Conservation (phyloP, 495 filamentous ascomycete genomes). For the Endocarpon pusillum region DNA sequence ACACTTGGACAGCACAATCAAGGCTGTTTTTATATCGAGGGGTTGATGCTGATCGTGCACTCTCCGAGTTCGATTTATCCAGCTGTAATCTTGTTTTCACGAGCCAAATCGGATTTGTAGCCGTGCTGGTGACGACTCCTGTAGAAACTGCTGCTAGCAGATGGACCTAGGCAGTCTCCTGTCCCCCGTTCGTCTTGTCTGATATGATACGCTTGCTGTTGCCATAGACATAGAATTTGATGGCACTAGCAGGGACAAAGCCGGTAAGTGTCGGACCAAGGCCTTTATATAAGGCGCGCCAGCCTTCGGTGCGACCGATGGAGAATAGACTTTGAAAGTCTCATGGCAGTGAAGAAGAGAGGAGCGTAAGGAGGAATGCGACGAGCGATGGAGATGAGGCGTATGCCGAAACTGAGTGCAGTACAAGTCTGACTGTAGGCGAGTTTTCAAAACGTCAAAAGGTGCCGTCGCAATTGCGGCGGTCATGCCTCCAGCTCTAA, state of each 20-base stretch:
- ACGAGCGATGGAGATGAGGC: slow-evolving; percentile 32
- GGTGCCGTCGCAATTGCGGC: slow-evolving; percentile 68
- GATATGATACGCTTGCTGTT: slow-evolving; percentile 69
- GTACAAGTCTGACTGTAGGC: slow-evolving; percentile 82
- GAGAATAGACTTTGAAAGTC: slow-evolving; percentile 66
- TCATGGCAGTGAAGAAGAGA: slow-evolving; percentile 49
- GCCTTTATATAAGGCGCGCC: slow-evolving; percentile 74
- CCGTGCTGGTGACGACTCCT: slow-evolving; percentile 65
- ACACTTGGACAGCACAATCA: slow-evolving; percentile 62
- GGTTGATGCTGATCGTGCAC: too few relatives aligned
- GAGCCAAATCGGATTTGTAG: slow-evolving; percentile 86
- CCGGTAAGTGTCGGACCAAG: slow-evolving; percentile 76
- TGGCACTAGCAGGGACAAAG: slow-evolving; percentile 69
- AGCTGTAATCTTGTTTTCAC: slow-evolving; percentile 82
- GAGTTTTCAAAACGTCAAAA: slow-evolving; percentile 76
- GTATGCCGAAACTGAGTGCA: too few relatives aligned
- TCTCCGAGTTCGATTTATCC: slow-evolving; percentile 44
- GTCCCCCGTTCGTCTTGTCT: slow-evolving; percentile 42
- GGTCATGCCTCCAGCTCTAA: slow-evolving; percentile 69
- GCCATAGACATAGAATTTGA: slow-evolving; percentile 81
- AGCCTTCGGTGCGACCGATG: slow-evolving; percentile 63
- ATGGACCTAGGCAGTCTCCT: slow-evolving; percentile 56
- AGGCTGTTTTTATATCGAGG: slow-evolving; percentile 68
- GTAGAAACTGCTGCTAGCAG: slow-evolving; percentile 54
- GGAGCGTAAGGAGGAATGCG: slow-evolving; percentile 28